Percentiles rank a stretch among this genome's conserved stretches.
Evolutionary conservation across 257 asterid genomes (phyloP).

Genomic region (Capsicum baccatum): DNA sequence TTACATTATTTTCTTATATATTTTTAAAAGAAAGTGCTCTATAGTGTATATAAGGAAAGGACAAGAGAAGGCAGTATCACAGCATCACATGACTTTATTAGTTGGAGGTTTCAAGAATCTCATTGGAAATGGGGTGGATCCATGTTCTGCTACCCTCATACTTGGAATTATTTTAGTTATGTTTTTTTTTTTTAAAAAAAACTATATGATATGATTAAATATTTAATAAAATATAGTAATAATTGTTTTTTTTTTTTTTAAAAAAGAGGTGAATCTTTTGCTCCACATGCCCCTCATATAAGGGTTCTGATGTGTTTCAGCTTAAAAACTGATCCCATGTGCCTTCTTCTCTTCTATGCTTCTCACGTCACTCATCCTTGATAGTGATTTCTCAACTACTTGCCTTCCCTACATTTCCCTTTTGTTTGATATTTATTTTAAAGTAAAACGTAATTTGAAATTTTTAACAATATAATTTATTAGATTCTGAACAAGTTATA

Average conservation of each 20-base stretch:
- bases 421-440: not conserved
- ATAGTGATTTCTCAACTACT: conserved; percentile 71
- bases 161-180: not conserved
- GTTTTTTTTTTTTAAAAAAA: not conserved
- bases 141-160: conserved; percentile 46
- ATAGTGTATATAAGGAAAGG: conserved; percentile 6
- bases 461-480: too few species aligned
- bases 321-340: conserved; percentile 61
- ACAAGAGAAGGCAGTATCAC: conserved; percentile 53
- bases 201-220: not conserved
- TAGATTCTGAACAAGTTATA: too few species aligned
- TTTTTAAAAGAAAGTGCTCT: not conserved
- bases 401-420: not conserved
- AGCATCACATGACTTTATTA: conserved; percentile 64
- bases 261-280: conserved; percentile 48
- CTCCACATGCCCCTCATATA: conserved; percentile 56
- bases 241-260: not conserved
- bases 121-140: conserved; percentile 61
- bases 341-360: conserved; percentile 46
- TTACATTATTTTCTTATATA: not conserved
- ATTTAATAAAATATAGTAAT: conserved; percentile 22
- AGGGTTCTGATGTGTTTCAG: conserved; percentile 43
- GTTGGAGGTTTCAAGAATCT: conserved; percentile 54
- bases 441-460: too few species aligned
- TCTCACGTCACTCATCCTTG: conserved; percentile 60